A percentile compares a stretch with the other conserved stretches of the same genome.
Conservation (phyloP, 2,329 filamentous ascomycete genomes). For the Rutstroemia sp. region DNA sequence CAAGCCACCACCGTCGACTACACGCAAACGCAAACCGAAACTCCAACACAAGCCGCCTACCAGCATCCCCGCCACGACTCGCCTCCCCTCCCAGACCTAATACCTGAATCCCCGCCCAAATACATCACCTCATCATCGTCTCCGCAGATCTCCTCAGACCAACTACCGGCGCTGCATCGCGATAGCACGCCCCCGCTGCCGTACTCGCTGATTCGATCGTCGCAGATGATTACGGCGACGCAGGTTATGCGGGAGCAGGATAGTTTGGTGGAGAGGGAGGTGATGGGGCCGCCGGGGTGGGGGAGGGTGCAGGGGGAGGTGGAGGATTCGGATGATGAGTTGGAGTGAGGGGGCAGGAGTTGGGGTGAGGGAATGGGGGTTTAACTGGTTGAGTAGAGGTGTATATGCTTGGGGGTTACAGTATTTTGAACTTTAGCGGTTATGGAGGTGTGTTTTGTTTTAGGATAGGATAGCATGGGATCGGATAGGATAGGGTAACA, state of each 20-base stretch:
- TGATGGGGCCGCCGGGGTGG: not conserved
- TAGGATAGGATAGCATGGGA: not conserved
- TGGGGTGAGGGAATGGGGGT: constrained; percentile 46
- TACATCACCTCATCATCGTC: constrained; percentile 9
- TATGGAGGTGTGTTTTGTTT: not conserved
- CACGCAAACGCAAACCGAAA: constrained; percentile 20
- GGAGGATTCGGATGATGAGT: not conserved
- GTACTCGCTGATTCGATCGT: not conserved
- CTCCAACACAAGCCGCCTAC: not conserved
- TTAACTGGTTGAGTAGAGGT: constrained; percentile 52
- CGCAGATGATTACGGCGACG: constrained; percentile 1
- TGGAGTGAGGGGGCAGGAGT: constrained; percentile 53
- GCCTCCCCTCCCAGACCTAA: constrained; percentile 14
- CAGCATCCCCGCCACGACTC: not conserved
- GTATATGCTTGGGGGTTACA: constrained; percentile 41
- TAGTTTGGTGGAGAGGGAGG: constrained; percentile 4
- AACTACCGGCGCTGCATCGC: not conserved
- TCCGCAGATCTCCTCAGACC: not conserved
- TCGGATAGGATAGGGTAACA: not conserved
- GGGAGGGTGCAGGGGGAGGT: not conserved
- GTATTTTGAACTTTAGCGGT: not conserved
- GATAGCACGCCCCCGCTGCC: not conserved
- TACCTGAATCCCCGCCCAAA: constrained; percentile 24
- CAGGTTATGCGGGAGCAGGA: constrained; percentile 5
- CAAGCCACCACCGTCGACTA: constrained; percentile 29